phyloP scores from a whole-genome alignment of 2,329 filamentous ascomycete genomes.

The Talaromyces sp. region DNA sequence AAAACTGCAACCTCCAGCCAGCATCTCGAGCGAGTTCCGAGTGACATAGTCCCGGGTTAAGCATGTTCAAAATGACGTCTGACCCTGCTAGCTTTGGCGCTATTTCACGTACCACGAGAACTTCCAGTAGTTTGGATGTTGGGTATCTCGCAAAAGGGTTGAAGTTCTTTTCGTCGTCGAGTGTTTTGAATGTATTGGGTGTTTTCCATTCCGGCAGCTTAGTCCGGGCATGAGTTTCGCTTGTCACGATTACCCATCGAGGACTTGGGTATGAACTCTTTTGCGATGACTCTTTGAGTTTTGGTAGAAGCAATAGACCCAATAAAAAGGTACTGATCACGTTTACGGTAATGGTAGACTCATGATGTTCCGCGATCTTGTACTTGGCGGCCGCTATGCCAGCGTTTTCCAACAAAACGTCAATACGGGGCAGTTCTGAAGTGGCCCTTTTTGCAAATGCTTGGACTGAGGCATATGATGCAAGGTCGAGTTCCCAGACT shows the following conservation, averaged over 20 bases:
- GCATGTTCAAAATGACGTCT: not conserved
- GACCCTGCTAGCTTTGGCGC: not conserved
- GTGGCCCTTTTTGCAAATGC: conserved; percentile 24
- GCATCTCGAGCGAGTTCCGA: not conserved
- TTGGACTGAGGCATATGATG: conserved; percentile 22
- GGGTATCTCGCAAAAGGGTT: not conserved
- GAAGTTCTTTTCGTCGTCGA: conserved; percentile 22
- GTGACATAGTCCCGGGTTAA: conserved; percentile 4
- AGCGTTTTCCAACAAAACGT: not conserved
- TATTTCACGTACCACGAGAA: not conserved
- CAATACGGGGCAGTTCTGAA: conserved; percentile 12
- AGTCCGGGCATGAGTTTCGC: not conserved
- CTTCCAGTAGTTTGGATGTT: conserved; percentile 1
- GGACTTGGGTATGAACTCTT: not conserved
- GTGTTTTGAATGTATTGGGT: conserved; percentile 25
- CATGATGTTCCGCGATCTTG: conserved; percentile 1
- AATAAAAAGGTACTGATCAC: conserved; percentile 5
- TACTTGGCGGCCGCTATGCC: not conserved
- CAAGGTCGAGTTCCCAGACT: conserved; percentile 26
- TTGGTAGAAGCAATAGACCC: not conserved
- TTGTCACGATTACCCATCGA: not conserved
- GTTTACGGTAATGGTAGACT: conserved; percentile 19
- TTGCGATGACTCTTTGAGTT: not conserved
- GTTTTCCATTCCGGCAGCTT: conserved; percentile 15
- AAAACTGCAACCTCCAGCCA: not conserved